phyloP scores from a whole-genome alignment of 805 yeast genomes.

The Huiozyma sinensis region DNA sequence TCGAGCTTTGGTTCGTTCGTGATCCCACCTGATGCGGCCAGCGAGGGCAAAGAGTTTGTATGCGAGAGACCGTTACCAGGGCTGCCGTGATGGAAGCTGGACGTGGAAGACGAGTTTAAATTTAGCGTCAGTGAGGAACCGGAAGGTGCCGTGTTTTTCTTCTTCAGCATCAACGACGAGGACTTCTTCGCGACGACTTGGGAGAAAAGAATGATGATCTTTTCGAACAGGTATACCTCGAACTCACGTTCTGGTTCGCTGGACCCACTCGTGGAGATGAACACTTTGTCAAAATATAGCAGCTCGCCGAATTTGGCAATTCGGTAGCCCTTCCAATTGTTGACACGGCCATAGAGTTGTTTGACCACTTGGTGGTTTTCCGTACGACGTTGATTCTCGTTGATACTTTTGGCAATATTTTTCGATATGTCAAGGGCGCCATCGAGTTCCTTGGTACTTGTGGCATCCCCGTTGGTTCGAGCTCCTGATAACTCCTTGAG shows the following conservation, averaged over 20 bases:
- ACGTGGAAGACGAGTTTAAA: slow-evolving; percentile 4
- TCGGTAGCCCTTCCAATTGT: slow-evolving; percentile 88
- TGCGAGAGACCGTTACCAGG: slow-evolving; percentile 3
- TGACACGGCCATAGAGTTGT: slow-evolving; percentile 61
- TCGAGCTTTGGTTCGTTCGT: slow-evolving; percentile 36
- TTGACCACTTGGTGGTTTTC: slow-evolving; percentile 70
- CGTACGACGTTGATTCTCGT: slow-evolving; percentile 86
- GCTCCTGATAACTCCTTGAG: slow-evolving; percentile 52
- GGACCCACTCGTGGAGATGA: slow-evolving; percentile 33
- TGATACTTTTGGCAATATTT: slow-evolving; percentile 77
- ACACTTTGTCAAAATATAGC: slow-evolving; percentile 60
- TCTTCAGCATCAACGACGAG: slow-evolving; percentile 33
- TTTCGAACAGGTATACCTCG: slow-evolving; percentile 80
- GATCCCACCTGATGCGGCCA: slow-evolving; percentile 4
- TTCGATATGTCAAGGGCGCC: slow-evolving; percentile 65
- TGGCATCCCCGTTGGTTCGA: neutral
- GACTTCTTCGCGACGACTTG: slow-evolving; percentile 44
- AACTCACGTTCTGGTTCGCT: slow-evolving; percentile 73
- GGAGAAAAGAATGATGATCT: slow-evolving; percentile 51
- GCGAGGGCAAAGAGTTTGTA: slow-evolving; percentile 6
- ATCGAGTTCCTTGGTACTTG: slow-evolving; percentile 43
- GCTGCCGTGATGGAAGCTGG: neutral
- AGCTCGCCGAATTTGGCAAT: slow-evolving; percentile 75
- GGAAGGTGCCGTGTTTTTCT: slow-evolving; percentile 22
- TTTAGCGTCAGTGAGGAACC: slow-evolving; percentile 9